Percentiles rank a stretch among this genome's conserved stretches.
These are phyloP conservation scores for Aquilaria agallochum DNA, from an alignment of 441 rosid genomes.

Conservation along the genomic window DNA sequence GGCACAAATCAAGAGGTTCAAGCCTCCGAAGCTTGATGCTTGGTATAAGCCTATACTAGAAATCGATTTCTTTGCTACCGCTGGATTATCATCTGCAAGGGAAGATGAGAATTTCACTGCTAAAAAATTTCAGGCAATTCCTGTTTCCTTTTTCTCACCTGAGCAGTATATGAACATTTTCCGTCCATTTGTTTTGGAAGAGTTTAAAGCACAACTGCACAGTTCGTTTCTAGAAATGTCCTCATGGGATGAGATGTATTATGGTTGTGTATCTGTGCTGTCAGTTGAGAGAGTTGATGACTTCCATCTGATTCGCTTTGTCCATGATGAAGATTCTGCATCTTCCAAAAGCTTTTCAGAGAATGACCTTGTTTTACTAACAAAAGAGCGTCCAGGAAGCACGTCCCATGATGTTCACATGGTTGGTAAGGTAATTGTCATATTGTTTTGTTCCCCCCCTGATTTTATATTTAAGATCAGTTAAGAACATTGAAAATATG, in stretches of 20 bases:
- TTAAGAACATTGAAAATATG: no score
- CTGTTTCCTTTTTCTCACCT: conserved; percentile 81
- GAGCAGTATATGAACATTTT: conserved; percentile 80
- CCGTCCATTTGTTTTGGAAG: conserved; percentile 94
- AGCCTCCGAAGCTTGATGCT: conserved; percentile 87
- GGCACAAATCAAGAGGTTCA: conserved; percentile 73
- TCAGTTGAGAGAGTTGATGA: conserved; percentile 98
- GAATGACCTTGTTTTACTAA: conserved; percentile 90
- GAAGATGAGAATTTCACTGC: conserved; percentile 40
- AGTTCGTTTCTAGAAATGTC: conserved; percentile 84
- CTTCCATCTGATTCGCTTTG: conserved; percentile 94
- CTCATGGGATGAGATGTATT: conserved; percentile 80
- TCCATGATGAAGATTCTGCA: conserved; percentile 71
- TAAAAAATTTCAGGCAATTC: conserved; percentile 75
- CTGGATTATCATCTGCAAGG: conserved; percentile 54
- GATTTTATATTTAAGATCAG: no score
- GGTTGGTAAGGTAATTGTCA: conserved; percentile 83
- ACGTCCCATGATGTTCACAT: conserved; percentile 53
- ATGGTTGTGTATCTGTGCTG: conserved; percentile 76
- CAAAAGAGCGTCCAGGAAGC: conserved; percentile 72
- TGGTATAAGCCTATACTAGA: conserved; percentile 95
- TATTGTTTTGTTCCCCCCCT: background rate
- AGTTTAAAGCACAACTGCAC: conserved; percentile 93
- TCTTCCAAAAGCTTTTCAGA: conserved; percentile 71
- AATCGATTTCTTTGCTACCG: conserved; percentile 78